A percentile compares a stretch with the other conserved stretches of the same genome.
Conservation (phyloP, 2,329 filamentous ascomycete genomes). For the Arthrobotrys iridis region DNA sequence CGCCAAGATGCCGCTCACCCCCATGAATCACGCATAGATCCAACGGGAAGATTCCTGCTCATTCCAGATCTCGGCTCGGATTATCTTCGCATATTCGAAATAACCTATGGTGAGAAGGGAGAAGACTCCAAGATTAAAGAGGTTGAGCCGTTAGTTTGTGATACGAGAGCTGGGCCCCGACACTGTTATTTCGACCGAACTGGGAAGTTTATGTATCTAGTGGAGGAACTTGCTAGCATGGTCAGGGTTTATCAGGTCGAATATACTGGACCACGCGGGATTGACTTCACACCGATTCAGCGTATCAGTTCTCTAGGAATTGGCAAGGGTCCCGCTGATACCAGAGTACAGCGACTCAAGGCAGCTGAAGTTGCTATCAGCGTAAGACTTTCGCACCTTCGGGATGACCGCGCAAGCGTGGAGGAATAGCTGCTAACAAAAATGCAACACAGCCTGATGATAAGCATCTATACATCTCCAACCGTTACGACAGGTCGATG, state of each 20-base stretch:
- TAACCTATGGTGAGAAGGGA: constrained; percentile 59
- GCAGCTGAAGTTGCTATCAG: constrained; percentile 70
- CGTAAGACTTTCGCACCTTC: constrained; percentile 63
- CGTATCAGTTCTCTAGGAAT: constrained; percentile 64
- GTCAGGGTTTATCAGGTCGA: constrained; percentile 69
- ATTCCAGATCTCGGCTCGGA: constrained; percentile 75
- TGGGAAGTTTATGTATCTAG: constrained; percentile 66
- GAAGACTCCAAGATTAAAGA: constrained; percentile 60
- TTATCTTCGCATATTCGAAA: constrained; percentile 69
- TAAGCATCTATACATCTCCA: constrained; percentile 74
- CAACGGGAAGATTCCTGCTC: constrained; percentile 71
- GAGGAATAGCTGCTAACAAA: background rate
- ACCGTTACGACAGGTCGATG: constrained; percentile 71
- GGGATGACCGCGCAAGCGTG: background rate
- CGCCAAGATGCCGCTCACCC: constrained; percentile 71
- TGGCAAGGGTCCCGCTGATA: constrained; percentile 46
- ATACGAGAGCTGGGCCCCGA: constrained; percentile 71
- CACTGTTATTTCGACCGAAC: constrained; percentile 69
- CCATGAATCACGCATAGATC: constrained; percentile 73
- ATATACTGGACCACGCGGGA: constrained; percentile 63
- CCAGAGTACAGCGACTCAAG: constrained; percentile 59
- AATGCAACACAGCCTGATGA: constrained; percentile 66
- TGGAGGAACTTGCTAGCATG: constrained; percentile 70
- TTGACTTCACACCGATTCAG: constrained; percentile 62
- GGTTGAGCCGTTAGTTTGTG: constrained; percentile 63